Evolutionary conservation across 1,139 yeast genomes (phyloP), one percentile per base, ranked within the genome.

Genomic region (Sugiyamaella novakii): DNA sequence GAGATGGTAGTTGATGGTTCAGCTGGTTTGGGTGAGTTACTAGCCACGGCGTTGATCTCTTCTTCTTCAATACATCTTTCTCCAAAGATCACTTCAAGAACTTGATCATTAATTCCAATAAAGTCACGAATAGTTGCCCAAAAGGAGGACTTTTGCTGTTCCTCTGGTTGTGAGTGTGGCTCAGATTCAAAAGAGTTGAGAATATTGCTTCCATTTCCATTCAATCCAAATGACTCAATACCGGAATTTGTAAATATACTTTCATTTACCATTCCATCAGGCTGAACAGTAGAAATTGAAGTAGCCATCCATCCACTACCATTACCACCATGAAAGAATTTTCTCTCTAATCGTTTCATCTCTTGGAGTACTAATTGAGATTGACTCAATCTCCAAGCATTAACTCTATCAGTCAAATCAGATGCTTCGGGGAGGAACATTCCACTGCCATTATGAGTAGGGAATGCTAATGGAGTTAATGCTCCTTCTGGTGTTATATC

Each of bases 311-410:
- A 27, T 5, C 46, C 36, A 12, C 21, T 30, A 14, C n/a, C 10
- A 18, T 17, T 15, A 15, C 12, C 22, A 10, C 33, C 38, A 11
- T 38, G 44, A 36, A 44, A 43, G 25, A 54, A 51, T 37, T 53
- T 55, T 22, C 56, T 56, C 44, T 62, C 67, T 14, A 63, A 55
- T 37, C 63, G 55, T 43, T 57, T 58, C 43, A 66, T 57, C 51
- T 67, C 70, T 40, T 61, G 61, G 36, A 60, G 49, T 15, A 66
- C 58, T 12, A 63, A 62, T 54, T 64, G 63, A 25, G 70, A 62
- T 58, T 70, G 74, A 50, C 67, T 70, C 12, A 68, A 55, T 17
- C 74, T 57, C 74, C 74, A 70, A 21, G 68, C 68, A 52, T 69
- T 69, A 27, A 70, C 62, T 12, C 74, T 62, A 18, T 68, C 71